Conservation (phyloP, 139 green algal species). For the Haematococcus lacustris region DNA sequence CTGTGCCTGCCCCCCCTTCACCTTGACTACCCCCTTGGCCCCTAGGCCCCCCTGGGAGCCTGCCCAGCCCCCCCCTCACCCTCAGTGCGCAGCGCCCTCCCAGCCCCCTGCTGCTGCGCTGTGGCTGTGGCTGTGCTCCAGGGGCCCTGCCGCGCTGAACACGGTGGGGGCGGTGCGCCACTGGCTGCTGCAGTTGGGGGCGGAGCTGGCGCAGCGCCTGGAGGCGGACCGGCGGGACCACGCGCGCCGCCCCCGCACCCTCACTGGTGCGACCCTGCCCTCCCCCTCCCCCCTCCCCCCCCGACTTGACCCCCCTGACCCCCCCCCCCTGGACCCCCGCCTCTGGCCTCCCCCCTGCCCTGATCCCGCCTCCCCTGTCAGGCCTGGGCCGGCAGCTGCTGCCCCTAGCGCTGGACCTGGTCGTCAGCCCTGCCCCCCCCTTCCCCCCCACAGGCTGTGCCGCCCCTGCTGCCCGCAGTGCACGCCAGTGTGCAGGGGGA, state of each 20-base stretch:
- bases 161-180: constrained; percentile 32
- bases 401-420: no score
- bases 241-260: constrained; percentile 29
- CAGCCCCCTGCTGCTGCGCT: no score
- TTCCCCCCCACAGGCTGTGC: neutral
- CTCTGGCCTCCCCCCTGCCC: neutral
- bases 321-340: neutral
- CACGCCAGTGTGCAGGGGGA: neutral
- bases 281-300: neutral
- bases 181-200: constrained; percentile 58
- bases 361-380: neutral
- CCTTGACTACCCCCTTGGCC: neutral
- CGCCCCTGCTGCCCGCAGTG: neutral
- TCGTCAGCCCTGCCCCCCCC: neutral
- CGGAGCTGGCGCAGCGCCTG: constrained; percentile 65
- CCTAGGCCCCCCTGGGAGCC: neutral
- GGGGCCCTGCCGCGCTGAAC: neutral
- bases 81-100: neutral
- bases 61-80: no score
- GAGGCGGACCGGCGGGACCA: constrained; percentile 34
- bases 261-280: constrained; percentile 25
- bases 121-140: neutral
- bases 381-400: neutral
- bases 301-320: neutral
- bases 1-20: neutral